A percentile compares a stretch with the other conserved stretches of the same genome.
Conservation (phyloP, 2,329 filamentous ascomycete species). For the Emericellopsis atlantica region DNA sequence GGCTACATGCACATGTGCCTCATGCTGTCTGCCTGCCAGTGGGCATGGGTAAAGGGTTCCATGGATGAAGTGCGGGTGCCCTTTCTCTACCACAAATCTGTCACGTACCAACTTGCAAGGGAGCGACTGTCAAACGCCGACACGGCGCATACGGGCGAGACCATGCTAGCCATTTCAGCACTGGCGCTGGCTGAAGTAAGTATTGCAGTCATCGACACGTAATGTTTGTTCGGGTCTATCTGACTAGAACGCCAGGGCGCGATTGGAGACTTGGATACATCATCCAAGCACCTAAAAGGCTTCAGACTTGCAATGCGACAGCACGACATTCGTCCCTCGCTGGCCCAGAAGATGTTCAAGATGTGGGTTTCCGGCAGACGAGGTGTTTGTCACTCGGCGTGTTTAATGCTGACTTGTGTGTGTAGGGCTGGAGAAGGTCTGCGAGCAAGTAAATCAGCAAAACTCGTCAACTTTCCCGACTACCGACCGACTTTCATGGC, state of each 20-base stretch:
- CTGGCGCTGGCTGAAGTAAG: constrained; percentile 30
- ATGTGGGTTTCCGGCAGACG: constrained; percentile 15
- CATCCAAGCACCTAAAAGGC: constrained; percentile 22
- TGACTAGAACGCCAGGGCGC: constrained; percentile 18
- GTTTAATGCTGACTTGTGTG: background rate
- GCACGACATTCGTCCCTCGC: constrained; percentile 7
- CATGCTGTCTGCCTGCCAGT: constrained; percentile 29
- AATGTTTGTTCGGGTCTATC: background rate
- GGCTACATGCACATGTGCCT: constrained; percentile 32
- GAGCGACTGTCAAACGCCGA: constrained; percentile 25
- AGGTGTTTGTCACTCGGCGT: background rate
- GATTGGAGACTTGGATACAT: constrained; percentile 27
- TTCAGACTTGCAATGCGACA: constrained; percentile 3
- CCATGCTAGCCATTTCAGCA: constrained; percentile 28
- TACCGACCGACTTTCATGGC: constrained; percentile 32
- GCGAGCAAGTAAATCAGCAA: constrained; percentile 22
- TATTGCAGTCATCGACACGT: background rate
- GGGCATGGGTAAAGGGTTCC: constrained; percentile 31
- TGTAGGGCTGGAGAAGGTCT: constrained; percentile 26
- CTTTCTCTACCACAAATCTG: constrained; percentile 31
- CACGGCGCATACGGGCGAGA: constrained; percentile 24
- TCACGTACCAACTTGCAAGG: constrained; percentile 31
- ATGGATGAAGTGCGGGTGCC: constrained; percentile 29
- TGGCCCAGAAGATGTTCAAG: constrained; percentile 29
- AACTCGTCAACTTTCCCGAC: constrained; percentile 25